Percentiles rank a stretch among this genome's conserved stretches.
Evolutionary conservation across 148 eudicot species (phyloP).

Genomic region (Rhododendron mucronatum): DNA sequence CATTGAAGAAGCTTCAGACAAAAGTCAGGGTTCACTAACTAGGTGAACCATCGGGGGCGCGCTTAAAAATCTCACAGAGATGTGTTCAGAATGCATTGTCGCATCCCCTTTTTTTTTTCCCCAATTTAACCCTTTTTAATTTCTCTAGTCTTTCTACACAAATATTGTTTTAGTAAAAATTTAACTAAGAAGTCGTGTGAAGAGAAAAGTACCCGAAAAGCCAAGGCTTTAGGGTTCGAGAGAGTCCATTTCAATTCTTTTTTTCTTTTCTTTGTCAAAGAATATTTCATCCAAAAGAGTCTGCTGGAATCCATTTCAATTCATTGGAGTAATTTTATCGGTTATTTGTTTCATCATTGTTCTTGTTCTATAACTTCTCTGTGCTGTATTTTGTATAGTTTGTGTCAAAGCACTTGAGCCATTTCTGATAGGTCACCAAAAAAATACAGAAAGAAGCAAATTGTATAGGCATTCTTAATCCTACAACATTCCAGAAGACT

Average conservation of each 20-base stretch:
- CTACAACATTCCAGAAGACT: background rate
- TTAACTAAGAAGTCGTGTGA: background rate
- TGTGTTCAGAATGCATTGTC: background rate
- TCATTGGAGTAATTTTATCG: background rate
- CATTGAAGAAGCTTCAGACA: slow-evolving; percentile 21
- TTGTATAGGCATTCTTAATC: background rate
- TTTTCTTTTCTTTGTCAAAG: background rate
- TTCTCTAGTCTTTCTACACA: background rate
- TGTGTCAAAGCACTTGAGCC: background rate
- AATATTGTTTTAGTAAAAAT: background rate
- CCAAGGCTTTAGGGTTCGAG: background rate
- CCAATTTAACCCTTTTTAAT: background rate
- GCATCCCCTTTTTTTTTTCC: background rate
- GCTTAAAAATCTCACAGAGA: background rate
- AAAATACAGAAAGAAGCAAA: background rate
- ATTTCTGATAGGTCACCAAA: background rate
- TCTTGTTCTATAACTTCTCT: background rate
- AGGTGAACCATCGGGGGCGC: background rate
- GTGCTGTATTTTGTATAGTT: background rate
- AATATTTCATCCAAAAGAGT: background rate
- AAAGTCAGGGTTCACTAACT: background rate
- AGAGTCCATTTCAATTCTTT: background rate
- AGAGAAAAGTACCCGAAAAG: background rate
- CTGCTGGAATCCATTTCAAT: background rate
- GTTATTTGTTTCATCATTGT: background rate